Base-by-base conservation (phyloP, 2,329 filamentous ascomycete species). In the Aureobasidium namibiae region DNA sequence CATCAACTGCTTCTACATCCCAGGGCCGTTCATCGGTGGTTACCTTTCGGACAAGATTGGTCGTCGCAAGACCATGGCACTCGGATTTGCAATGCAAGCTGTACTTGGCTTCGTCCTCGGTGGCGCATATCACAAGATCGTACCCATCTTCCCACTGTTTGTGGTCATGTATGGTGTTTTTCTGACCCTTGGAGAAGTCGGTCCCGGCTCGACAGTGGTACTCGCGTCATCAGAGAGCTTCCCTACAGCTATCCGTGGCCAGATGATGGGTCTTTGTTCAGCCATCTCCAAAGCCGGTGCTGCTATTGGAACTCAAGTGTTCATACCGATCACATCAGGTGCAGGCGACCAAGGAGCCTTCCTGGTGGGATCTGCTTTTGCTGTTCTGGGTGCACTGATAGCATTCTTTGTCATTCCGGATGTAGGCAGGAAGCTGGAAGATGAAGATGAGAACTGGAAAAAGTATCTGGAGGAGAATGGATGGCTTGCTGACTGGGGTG, bases 61-160 rank as follows among this genome's bases (percentile, higher is more conserved):
- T 0, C 89, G 90, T 0, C 84, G 86, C 62, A 83, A 87, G 65
- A 87, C 88, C 1, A 79, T 96, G 1, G 82, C 83, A 1, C 72
- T 85, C 3, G 90, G 90, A 10, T 87, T 95, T 6, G 72, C 78
- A 1, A 68, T 84, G 1, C 91, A 95, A 70, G 87, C 85, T 3
- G 68, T 90, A 4, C 82, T 95, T 6, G 91, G 91, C 1, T 95
- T 91, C 73, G 84, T 91, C 73, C 92, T 95, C 87, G 87, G 90
- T 0, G 90, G 85, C 10, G 87, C 79, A 0, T 68, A 69, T 16
- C 61, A 64, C 11, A 67, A 67, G 39, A 72, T 73, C 26, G 68
- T 72, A 52, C 63, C 64, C 4, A 62, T 65, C 7, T 68, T 68
- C 23, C 65, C 67, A 0, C 65, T 73, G 0, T 92, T 92, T 65